Conservation (phyloP, 495 filamentous ascomycete species). For the Polyplosphaeria fusca region DNA sequence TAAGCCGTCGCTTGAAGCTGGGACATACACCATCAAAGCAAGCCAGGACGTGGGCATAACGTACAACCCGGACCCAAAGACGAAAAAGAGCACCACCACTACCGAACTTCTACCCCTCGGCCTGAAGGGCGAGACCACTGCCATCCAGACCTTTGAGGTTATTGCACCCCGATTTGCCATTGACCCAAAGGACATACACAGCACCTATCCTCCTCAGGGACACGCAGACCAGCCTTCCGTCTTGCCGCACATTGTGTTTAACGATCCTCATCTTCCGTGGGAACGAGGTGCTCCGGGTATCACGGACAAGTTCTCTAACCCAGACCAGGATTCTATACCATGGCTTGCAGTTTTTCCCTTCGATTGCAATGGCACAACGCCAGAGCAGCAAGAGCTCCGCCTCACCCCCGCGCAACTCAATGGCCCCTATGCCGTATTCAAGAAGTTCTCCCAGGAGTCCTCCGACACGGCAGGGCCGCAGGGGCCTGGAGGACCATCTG, state of each 20-base stretch:
- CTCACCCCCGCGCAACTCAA: neutral
- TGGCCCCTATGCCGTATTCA: too few relatives aligned
- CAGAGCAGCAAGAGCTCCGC: neutral
- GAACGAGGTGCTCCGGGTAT: conserved; percentile 31
- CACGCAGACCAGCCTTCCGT: conserved; percentile 43
- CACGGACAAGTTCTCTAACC: neutral
- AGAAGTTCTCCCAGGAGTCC: neutral
- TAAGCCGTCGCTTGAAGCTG: neutral
- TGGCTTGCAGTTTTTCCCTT: neutral
- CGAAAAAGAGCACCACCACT: neutral
- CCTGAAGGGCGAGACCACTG: neutral
- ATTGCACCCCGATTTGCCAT: neutral
- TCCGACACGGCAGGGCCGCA: neutral
- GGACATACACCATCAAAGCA: neutral
- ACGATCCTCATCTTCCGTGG: conserved; percentile 52
- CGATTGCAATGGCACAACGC: neutral
- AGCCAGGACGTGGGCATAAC: conserved; percentile 18
- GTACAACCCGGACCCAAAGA: too few relatives aligned
- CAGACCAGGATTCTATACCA: neutral
- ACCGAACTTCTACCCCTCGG: neutral
- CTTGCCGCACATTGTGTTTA: conserved; percentile 52
- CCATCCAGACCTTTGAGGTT: neutral
- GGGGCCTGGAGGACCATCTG: neutral
- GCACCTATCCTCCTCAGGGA: conserved; percentile 46
- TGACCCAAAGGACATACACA: conserved; percentile 34